Evolutionary conservation across 2,329 filamentous ascomycete species (phyloP).

Genomic region (Lachnellula cervina): DNA sequence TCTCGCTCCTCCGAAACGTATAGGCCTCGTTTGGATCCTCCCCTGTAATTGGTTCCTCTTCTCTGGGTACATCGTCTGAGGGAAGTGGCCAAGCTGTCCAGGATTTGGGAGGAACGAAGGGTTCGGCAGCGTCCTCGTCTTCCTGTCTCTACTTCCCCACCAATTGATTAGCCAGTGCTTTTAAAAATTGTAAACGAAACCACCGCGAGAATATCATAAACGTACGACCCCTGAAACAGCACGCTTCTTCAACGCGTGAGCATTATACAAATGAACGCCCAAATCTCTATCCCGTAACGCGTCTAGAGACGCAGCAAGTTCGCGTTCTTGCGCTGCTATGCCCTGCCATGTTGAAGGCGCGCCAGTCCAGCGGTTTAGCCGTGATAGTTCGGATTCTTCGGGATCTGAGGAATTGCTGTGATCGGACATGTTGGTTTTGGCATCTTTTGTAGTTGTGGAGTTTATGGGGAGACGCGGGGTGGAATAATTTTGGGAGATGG

Average conservation of each 20-base stretch:
- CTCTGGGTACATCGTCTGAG: constrained; percentile 54
- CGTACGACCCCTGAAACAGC: constrained; percentile 8
- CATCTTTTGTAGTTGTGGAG: neutral
- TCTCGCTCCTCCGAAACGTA: constrained; percentile 43
- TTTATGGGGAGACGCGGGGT: neutral
- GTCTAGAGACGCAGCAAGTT: constrained; percentile 58
- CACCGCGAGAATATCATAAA: neutral
- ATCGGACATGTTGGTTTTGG: constrained; percentile 5
- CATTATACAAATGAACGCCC: constrained; percentile 72
- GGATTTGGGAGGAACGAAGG: constrained; percentile 48
- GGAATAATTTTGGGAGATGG: neutral
- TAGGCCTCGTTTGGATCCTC: constrained; percentile 46
- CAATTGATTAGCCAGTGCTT: neutral
- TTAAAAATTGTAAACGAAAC: neutral
- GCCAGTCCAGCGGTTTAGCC: constrained; percentile 72
- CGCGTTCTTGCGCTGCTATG: constrained; percentile 58
- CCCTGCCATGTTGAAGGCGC: constrained; percentile 60
- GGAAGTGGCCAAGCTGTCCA: constrained; percentile 88
- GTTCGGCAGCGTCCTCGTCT: constrained; percentile 34
- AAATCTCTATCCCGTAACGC: constrained; percentile 62
- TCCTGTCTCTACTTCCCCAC: constrained; percentile 3
- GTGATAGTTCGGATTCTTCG: constrained; percentile 32
- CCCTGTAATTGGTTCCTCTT: constrained; percentile 44
- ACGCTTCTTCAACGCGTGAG: constrained; percentile 60
- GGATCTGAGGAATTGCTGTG: constrained; percentile 34